Conservation (phyloP, 2,329 filamentous ascomycete genomes). For the Nemania bipapillata region DNA sequence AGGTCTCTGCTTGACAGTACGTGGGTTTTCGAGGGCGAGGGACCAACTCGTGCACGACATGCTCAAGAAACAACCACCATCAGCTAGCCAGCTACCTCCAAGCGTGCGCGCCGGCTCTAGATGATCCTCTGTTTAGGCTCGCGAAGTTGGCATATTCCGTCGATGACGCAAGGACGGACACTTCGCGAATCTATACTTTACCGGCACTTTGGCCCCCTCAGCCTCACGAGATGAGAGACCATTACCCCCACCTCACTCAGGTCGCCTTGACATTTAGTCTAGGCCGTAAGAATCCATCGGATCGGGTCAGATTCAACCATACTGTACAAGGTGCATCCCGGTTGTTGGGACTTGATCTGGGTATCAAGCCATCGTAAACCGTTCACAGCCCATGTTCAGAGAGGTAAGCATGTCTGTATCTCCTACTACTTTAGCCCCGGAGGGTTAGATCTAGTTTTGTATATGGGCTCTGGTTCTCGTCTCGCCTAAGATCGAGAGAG, state of each 20-base stretch:
- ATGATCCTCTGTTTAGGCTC: not conserved
- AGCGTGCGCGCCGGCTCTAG: not conserved
- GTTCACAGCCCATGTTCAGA: not conserved
- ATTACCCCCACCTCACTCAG: too few relatives aligned
- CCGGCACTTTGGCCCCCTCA: not conserved
- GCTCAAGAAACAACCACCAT: not conserved
- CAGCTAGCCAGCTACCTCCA: not conserved
- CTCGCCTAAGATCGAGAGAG: not conserved
- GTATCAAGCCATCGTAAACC: not conserved
- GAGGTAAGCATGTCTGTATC: constrained; percentile 2
- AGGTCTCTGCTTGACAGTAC: not conserved
- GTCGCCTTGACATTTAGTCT: not conserved
- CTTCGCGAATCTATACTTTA: not conserved
- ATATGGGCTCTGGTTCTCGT: not conserved
- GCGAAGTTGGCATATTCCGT: too few relatives aligned
- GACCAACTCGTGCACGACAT: not conserved
- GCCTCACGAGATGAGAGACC: not conserved
- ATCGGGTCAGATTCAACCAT: not conserved
- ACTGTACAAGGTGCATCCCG: constrained; percentile 7
- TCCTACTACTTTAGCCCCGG: not conserved
- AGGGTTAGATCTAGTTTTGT: not conserved
- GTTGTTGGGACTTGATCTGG: not conserved
- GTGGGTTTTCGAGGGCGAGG: not conserved
- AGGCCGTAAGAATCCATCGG: not conserved
- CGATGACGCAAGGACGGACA: not conserved